Percentiles rank a stretch among this genome's conserved stretches.
These are phyloP conservation scores for Globisporangium parvum DNA, from an alignment of 352 stramenopile genomes.

Conservation along the genomic window DNA sequence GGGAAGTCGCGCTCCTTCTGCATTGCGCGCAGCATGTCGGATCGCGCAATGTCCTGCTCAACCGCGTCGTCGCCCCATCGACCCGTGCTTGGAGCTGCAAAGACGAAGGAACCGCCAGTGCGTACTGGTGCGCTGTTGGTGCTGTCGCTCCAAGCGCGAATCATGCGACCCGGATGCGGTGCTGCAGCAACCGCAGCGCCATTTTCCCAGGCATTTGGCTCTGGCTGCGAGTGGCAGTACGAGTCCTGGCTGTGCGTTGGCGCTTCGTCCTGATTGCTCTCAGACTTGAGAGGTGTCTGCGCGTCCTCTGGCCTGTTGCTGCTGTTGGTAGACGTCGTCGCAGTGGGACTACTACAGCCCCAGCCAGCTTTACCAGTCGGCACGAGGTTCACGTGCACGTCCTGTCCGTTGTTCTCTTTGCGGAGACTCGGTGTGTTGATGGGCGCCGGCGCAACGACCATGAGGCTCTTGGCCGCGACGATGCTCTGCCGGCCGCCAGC, in stretches of 20 bases:
- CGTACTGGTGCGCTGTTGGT: not conserved
- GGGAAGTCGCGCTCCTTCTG: conserved; percentile 36
- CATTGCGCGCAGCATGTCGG: conserved; percentile 18
- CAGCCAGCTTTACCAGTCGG: conserved; percentile 28
- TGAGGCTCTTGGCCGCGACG: conserved; percentile 6
- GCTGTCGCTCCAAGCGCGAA: not conserved
- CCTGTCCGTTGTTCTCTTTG: conserved; percentile 43
- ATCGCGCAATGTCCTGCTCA: conserved; percentile 47
- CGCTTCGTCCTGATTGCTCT: not conserved
- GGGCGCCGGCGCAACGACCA: conserved; percentile 40
- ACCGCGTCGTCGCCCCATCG: conserved; percentile 75
- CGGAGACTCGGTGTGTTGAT: conserved; percentile 78
- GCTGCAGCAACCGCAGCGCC: no score
- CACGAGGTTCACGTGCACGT: conserved; percentile 35
- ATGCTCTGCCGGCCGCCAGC: conserved; percentile 6
- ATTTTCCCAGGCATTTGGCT: not conserved
- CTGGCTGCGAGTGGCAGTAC: no score
- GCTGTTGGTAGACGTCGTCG: not conserved
- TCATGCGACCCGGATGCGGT: no score
- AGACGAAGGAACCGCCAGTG: no score
- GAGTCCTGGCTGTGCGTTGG: no score
- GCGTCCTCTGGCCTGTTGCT: not conserved
- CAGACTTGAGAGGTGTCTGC: no score
- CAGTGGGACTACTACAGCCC: conserved; percentile 17
- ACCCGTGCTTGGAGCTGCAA: conserved; percentile 14